Conservation (phyloP, 2,329 filamentous ascomycete genomes). For the Phyllosticta paracitricarpa region DNA sequence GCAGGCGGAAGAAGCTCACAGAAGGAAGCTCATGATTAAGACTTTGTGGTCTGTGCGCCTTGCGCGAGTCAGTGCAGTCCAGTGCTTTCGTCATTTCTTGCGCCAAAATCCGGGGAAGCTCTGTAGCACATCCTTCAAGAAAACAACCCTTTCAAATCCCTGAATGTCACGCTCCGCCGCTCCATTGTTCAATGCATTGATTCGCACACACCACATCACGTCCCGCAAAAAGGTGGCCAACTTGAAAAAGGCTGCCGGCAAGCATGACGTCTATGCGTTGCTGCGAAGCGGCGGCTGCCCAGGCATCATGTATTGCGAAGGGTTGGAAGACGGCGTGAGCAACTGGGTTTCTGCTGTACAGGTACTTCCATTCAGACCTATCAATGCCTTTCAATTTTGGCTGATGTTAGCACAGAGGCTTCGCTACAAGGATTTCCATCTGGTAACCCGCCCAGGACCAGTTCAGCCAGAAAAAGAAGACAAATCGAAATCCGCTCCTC, state of each 20-base stretch:
- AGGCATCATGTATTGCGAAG: conserved; percentile 71
- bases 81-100: background rate
- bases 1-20: conserved; percentile 6
- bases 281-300: conserved; percentile 59
- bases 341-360: conserved; percentile 58
- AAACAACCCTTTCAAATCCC: background rate
- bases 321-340: conserved; percentile 44
- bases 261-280: conserved; percentile 52
- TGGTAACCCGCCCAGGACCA: conserved; percentile 44
- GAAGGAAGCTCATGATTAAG: background rate
- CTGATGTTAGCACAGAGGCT: conserved; percentile 31
- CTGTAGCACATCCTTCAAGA: background rate
- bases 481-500: background rate
- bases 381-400: background rate
- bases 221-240: conserved; percentile 62
- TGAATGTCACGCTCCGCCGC: conserved; percentile 10
- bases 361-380: conserved; percentile 16
- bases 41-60: background rate
- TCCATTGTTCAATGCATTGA: conserved; percentile 47
- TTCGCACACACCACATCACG: conserved; percentile 73
- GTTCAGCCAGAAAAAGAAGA: conserved; percentile 18
- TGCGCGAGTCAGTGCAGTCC: background rate
- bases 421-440: conserved; percentile 64
- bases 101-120: background rate
- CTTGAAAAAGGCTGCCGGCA: conserved; percentile 54